Percentiles rank a stretch among this genome's conserved stretches.
These are phyloP conservation scores for Pyrenochaeta sp. DNA, from an alignment of 2,329 filamentous ascomycete species.

Conservation along the genomic window DNA sequence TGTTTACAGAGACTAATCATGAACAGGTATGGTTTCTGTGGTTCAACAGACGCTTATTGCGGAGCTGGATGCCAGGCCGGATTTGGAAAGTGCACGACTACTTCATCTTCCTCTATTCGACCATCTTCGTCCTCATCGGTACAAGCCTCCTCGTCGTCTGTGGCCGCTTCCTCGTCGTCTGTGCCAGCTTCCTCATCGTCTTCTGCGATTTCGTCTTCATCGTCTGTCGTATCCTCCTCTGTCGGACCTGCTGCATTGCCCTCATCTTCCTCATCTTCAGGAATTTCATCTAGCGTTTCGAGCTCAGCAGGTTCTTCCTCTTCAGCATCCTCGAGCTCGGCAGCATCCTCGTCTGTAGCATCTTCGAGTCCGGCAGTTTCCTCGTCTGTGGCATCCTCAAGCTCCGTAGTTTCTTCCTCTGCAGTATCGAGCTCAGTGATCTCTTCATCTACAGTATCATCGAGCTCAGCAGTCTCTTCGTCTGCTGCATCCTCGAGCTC, in stretches of 20 bases:
- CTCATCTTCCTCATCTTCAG: neutral
- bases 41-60: constrained; percentile 10
- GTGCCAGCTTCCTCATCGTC: neutral
- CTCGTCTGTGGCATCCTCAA: too few species aligned
- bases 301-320: neutral
- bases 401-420: too few species aligned
- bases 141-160: neutral
- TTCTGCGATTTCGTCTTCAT: too few species aligned
- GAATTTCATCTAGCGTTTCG: neutral
- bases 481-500: neutral
- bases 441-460: neutral
- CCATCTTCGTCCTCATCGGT: neutral
- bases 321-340: neutral
- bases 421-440: too few species aligned
- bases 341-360: too few species aligned
- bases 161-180: neutral
- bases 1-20: neutral
- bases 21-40: neutral
- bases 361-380: too few species aligned
- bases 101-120: neutral
- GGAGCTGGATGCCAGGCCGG: constrained; percentile 18
- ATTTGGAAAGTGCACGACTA: constrained; percentile 14
- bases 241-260: neutral
- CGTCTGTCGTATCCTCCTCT: neutral
- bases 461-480: neutral